These are phyloP conservation scores for Penicillium expansum DNA, from an alignment of 2,329 filamentous ascomycete genomes.

Conservation along the genomic window DNA sequence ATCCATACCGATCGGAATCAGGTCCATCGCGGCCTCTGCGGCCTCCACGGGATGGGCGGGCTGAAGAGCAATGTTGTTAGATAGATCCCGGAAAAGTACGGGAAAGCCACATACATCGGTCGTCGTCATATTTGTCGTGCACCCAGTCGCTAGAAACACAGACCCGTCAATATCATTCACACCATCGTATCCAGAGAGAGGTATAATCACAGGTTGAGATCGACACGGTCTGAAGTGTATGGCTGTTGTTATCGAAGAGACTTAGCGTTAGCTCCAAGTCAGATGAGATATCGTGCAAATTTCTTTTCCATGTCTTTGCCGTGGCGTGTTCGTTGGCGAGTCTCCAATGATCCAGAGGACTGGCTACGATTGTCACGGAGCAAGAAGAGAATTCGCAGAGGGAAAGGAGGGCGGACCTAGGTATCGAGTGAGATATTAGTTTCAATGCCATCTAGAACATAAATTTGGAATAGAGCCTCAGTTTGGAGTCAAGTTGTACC, in stretches of 20 bases:
- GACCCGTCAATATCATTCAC: slow-evolving; percentile 8
- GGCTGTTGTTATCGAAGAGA: slow-evolving; percentile 42
- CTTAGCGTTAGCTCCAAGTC: slow-evolving; percentile 47
- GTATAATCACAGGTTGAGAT: slow-evolving; percentile 45
- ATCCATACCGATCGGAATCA: slow-evolving; percentile 37
- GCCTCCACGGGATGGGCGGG: slow-evolving; percentile 45
- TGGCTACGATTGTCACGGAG: slow-evolving; percentile 34
- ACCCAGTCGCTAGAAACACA: slow-evolving; percentile 75
- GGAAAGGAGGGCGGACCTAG: slow-evolving; percentile 47
- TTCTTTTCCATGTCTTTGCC: slow-evolving; percentile 33
- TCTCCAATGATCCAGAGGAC: slow-evolving; percentile 26
- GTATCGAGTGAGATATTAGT: slow-evolving; percentile 12
- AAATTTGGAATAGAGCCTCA: background rate
- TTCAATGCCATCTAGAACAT: slow-evolving; percentile 7
- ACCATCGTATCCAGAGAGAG: background rate
- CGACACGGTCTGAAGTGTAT: slow-evolving; percentile 45
- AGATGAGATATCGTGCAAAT: slow-evolving; percentile 36
- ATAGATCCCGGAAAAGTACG: slow-evolving; percentile 10
- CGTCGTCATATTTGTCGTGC: slow-evolving; percentile 82
- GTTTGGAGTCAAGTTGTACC: slow-evolving; percentile 50
- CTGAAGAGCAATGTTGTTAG: slow-evolving; percentile 28
- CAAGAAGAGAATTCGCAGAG: slow-evolving; percentile 37
- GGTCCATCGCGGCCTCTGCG: slow-evolving; percentile 40
- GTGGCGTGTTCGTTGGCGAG: slow-evolving; percentile 25
- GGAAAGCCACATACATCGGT: slow-evolving; percentile 49